A percentile compares a stretch with the other conserved stretches of the same genome.
These are phyloP conservation scores for Fusarium verrucosum DNA, from an alignment of 2,329 filamentous ascomycete species.

Conservation along the genomic window DNA sequence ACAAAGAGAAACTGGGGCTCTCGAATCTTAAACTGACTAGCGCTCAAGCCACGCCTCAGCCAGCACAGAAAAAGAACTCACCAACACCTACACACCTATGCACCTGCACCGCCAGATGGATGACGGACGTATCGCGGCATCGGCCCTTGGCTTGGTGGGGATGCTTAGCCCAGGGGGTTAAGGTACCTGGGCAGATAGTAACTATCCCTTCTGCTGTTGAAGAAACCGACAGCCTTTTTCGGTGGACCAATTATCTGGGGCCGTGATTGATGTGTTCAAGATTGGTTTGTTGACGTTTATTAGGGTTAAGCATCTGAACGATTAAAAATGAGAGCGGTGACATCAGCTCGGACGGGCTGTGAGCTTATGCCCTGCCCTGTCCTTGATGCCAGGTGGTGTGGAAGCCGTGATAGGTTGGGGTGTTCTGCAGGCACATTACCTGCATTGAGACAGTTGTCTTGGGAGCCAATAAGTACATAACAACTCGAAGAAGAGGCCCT, in stretches of 20 bases:
- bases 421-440: constrained; percentile 27
- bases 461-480: not conserved
- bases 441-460: constrained; percentile 9
- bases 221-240: not conserved
- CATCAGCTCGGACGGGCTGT: constrained; percentile 24
- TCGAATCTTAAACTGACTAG: constrained; percentile 21
- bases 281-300: constrained; percentile 33
- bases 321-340: not conserved
- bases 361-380: constrained; percentile 9
- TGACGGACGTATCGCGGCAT: constrained; percentile 21
- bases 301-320: not conserved
- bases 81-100: not conserved
- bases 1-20: constrained; percentile 1
- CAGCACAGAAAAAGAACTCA: constrained; percentile 5
- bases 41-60: constrained; percentile 31
- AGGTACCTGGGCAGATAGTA: too few species aligned
- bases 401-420: constrained; percentile 11
- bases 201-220: too few species aligned
- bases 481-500: not conserved
- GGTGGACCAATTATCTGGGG: constrained; percentile 15
- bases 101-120: not conserved
- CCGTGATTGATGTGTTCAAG: constrained; percentile 21
- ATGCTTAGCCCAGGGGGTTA: constrained; percentile 7
- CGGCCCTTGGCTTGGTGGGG: constrained; percentile 8
- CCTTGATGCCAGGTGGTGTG: not conserved